phyloP scores from a whole-genome alignment of 345 rosid genomes.

The Combretum micranthum region DNA sequence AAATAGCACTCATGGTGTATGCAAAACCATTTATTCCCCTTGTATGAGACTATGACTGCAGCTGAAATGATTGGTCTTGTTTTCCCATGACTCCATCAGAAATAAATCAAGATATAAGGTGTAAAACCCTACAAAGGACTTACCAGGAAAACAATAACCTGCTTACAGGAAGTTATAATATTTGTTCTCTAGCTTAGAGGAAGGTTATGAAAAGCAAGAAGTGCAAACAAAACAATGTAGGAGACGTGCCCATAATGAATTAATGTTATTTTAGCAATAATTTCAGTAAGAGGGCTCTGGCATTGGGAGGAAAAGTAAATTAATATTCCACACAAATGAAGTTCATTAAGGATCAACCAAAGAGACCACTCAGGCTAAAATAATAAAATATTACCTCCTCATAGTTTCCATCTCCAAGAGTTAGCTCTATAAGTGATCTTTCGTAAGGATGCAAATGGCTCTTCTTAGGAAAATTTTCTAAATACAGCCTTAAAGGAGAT shows the following conservation, averaged over 20 bases:
- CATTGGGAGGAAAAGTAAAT: not conserved
- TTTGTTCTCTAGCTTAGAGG: not conserved
- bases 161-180: not conserved
- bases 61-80: no score
- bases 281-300: not conserved
- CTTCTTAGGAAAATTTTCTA: conserved; percentile 66
- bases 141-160: not conserved
- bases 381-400: conserved; percentile 49
- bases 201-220: no score
- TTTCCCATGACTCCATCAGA: no score
- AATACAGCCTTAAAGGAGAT: conserved; percentile 62
- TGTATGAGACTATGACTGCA: no score
- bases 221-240: no score
- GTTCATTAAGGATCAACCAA: not conserved
- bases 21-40: no score
- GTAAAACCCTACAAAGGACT: no score
- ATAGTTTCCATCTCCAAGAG: conserved; percentile 92
- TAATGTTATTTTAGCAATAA: no score
- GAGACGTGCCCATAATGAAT: no score
- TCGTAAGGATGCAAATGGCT: conserved; percentile 82
- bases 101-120: no score
- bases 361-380: not conserved
- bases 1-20: no score
- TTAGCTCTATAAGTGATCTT: conserved; percentile 80
- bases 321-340: not conserved